A percentile compares a stretch with the other conserved stretches of the same genome.
These are phyloP conservation scores for Globisporangium nunn DNA, from an alignment of 352 stramenopile species.

Conservation along the genomic window DNA sequence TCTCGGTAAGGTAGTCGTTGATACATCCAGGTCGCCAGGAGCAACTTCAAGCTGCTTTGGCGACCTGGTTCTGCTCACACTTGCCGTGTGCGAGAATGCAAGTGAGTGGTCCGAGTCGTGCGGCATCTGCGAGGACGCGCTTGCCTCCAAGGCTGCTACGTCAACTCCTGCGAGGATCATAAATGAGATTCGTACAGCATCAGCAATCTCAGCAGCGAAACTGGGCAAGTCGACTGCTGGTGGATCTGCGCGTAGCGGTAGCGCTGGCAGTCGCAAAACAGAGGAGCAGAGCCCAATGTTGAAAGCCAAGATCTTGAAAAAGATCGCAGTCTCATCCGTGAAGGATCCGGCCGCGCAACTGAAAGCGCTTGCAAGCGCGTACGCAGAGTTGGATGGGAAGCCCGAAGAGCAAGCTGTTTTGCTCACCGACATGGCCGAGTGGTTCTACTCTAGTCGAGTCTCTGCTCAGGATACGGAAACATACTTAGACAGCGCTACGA, in stretches of 20 bases:
- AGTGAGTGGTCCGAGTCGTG: slow-evolving; percentile 35
- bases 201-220: slow-evolving; percentile 52
- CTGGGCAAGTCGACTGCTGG: slow-evolving; percentile 28
- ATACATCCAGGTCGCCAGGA: not conserved
- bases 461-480: slow-evolving; percentile 38
- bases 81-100: slow-evolving; percentile 42
- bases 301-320: slow-evolving; percentile 55
- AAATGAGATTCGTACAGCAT: slow-evolving; percentile 46
- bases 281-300: slow-evolving; percentile 34
- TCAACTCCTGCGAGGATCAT: slow-evolving; percentile 17
- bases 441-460: slow-evolving; percentile 69
- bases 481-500: slow-evolving; percentile 50
- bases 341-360: slow-evolving; percentile 53
- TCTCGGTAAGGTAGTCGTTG: slow-evolving; percentile 15
- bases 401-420: slow-evolving; percentile 56
- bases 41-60: slow-evolving; percentile 18
- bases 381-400: slow-evolving; percentile 48
- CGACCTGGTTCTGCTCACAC: slow-evolving; percentile 47
- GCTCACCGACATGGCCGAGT: slow-evolving; percentile 82
- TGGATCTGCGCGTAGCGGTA: not conserved
- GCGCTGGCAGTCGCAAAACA: slow-evolving; percentile 23
- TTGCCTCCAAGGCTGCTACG: slow-evolving; percentile 10
- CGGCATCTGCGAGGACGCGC: slow-evolving; percentile 27
- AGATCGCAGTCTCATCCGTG: slow-evolving; percentile 56
- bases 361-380: slow-evolving; percentile 42